A percentile compares a stretch with the other conserved stretches of the same genome.
Evolutionary conservation across 345 rosid genomes (phyloP).

Genomic region (Moricandia arvensis): DNA sequence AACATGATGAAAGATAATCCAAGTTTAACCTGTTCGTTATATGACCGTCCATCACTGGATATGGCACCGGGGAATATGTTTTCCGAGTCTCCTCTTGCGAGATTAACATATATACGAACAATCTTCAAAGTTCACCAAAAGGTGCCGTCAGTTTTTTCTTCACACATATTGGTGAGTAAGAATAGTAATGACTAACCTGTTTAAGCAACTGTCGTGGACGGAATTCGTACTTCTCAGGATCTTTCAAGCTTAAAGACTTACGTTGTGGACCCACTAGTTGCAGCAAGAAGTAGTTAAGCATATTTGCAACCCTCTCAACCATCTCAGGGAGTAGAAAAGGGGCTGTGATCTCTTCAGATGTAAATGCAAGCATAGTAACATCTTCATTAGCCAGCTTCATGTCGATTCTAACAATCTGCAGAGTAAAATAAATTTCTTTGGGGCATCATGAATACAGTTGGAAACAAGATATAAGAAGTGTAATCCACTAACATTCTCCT

Average conservation of each 20-base stretch:
- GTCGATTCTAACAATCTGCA: constrained; percentile 86
- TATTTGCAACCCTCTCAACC: constrained; percentile 98
- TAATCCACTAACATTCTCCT: constrained; percentile 73
- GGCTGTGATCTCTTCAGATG: constrained; percentile 88
- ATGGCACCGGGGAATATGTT: constrained; percentile 88
- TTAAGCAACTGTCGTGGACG: constrained; percentile 92
- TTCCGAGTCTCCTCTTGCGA: constrained; percentile 76
- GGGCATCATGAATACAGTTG: background rate
- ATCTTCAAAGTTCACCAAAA: constrained; percentile 56
- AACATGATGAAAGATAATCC: constrained; percentile 2
- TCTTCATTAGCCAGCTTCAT: constrained; percentile 99
- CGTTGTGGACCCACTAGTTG: constrained; percentile 99
- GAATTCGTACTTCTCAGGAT: constrained; percentile 96
- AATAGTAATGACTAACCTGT: constrained; percentile 54
- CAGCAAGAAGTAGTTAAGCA: constrained; percentile 94
- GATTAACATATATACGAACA: constrained; percentile 84
- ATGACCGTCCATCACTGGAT: constrained; percentile 93
- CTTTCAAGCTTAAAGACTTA: constrained; percentile 82
- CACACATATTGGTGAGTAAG: constrained; percentile 10
- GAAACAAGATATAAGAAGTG: constrained; percentile 6
- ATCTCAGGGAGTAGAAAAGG: constrained; percentile 99
- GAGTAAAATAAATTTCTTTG: constrained; percentile 11
- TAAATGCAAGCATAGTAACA: constrained; percentile 89
- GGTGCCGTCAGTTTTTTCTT: background rate
- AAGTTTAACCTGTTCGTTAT: constrained; percentile 78